A percentile compares a stretch with the other conserved stretches of the same genome.
Evolutionary conservation across 1,139 yeast genomes (phyloP).

Genomic region (Yamadazyma sp.): DNA sequence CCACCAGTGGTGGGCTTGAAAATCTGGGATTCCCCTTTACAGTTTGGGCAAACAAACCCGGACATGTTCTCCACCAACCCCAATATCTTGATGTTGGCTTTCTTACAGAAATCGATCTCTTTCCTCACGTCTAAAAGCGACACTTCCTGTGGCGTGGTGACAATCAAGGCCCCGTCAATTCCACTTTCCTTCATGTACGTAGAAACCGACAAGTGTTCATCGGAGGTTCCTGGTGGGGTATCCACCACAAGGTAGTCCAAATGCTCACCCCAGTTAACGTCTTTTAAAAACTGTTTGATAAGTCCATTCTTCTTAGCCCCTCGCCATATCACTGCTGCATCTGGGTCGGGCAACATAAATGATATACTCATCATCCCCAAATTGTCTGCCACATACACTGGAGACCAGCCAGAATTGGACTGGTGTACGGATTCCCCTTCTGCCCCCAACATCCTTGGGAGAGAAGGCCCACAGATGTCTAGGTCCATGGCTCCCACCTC

Average conservation of each 20-base stretch:
- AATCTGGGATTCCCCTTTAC: constrained; percentile 86
- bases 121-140: constrained; percentile 92
- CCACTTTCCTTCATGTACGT: constrained; percentile 87
- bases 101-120: constrained; percentile 91
- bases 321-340: constrained; percentile 95
- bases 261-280: constrained; percentile 90
- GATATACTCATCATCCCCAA: constrained; percentile 95
- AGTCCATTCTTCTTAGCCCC: constrained; percentile 93
- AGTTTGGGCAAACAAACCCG: constrained; percentile 95
- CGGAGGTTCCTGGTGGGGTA: constrained; percentile 98
- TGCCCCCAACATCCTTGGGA: constrained; percentile 94
- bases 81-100: constrained; percentile 80
- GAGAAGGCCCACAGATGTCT: constrained; percentile 96
- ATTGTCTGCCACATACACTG: constrained; percentile 93
- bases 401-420: constrained; percentile 93
- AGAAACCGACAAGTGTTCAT: constrained; percentile 90
- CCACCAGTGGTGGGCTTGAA: constrained; percentile 98
- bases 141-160: constrained; percentile 98
- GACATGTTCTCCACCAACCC: constrained; percentile 98
- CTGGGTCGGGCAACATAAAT: constrained; percentile 91
- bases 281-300: constrained; percentile 90
- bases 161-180: constrained; percentile 91
- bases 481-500: constrained; percentile 97
- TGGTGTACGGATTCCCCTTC: constrained; percentile 84
- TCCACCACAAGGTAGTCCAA: constrained; percentile 89